Conservation (phyloP, 1,284 basidiomycete genomes). For the Vanrija pseudolonga region DNA sequence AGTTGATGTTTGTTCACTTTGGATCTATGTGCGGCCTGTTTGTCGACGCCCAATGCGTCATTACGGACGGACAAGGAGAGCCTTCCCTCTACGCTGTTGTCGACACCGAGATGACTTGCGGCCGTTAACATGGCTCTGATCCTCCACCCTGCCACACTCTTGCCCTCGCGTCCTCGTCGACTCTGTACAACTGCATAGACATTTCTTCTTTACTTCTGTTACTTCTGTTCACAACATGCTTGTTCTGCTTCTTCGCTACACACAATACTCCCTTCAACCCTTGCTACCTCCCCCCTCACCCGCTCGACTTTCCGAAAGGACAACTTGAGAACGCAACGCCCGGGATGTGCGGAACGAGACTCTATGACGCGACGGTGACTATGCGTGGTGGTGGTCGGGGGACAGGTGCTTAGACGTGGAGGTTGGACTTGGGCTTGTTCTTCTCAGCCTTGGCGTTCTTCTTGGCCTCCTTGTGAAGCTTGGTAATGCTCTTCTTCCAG, state of each 20-base stretch:
- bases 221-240: neutral
- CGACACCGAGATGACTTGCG: too few relatives aligned
- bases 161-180: too few relatives aligned
- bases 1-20: too few relatives aligned
- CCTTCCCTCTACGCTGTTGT: too few relatives aligned
- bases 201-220: neutral
- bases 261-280: neutral
- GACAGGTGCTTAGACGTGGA: conserved; percentile 20
- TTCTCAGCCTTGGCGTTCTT: conserved; percentile 41
- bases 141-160: too few relatives aligned
- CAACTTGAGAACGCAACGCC: too few relatives aligned
- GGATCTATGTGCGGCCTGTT: too few relatives aligned
- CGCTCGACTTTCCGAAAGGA: neutral
- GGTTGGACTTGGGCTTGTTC: conserved; percentile 31
- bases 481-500: conserved; percentile 50
- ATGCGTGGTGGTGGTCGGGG: neutral
- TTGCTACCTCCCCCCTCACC: neutral
- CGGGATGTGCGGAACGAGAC: conserved; percentile 5
- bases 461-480: conserved; percentile 47
- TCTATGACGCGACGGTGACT: conserved; percentile 1
- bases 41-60: too few relatives aligned
- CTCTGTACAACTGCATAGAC: neutral
- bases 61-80: too few relatives aligned
- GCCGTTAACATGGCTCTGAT: too few relatives aligned
- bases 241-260: neutral